Conservation (phyloP, 2,329 filamentous ascomycete genomes). For the Pseudogymnoascus sp. region DNA sequence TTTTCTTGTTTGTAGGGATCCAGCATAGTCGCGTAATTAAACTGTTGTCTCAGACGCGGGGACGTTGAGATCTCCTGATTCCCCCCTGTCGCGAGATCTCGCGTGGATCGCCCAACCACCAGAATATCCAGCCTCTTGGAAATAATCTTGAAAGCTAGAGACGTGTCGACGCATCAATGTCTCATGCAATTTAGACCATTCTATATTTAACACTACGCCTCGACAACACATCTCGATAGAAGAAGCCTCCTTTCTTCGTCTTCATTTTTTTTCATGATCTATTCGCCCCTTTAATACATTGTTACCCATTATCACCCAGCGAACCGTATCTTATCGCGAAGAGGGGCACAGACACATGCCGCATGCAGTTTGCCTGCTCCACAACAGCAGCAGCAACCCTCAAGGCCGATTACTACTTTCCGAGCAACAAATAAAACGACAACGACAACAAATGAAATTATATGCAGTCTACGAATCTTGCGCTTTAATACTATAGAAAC, state of each 20-base stretch:
- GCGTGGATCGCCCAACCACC: not conserved
- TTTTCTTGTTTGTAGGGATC: not conserved
- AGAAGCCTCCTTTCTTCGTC: not conserved
- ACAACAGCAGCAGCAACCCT: not conserved
- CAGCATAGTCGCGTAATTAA: not conserved
- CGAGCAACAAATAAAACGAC: not conserved
- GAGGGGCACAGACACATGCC: not conserved
- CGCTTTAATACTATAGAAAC: not conserved
- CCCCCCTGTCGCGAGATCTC: slow-evolving; percentile 1
- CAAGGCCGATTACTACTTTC: not conserved
- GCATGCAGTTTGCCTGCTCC: not conserved
- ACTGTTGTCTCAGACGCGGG: not conserved
- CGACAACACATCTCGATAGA: not conserved
- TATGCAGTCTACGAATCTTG: not conserved
- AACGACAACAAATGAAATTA: not conserved
- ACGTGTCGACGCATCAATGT: not conserved
- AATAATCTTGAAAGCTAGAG: not conserved
- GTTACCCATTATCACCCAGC: not conserved
- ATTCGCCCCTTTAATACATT: not conserved
- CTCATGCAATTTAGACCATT: not conserved
- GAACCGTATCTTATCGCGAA: not conserved
- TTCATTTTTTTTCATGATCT: not conserved
- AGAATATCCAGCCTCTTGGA: not conserved
- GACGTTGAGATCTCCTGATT: not conserved
- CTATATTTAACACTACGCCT: not conserved